A percentile compares a stretch with the other conserved stretches of the same genome.
Evolutionary conservation across 2,329 filamentous ascomycete genomes (phyloP).

Genomic region (Talaromyces sp.): DNA sequence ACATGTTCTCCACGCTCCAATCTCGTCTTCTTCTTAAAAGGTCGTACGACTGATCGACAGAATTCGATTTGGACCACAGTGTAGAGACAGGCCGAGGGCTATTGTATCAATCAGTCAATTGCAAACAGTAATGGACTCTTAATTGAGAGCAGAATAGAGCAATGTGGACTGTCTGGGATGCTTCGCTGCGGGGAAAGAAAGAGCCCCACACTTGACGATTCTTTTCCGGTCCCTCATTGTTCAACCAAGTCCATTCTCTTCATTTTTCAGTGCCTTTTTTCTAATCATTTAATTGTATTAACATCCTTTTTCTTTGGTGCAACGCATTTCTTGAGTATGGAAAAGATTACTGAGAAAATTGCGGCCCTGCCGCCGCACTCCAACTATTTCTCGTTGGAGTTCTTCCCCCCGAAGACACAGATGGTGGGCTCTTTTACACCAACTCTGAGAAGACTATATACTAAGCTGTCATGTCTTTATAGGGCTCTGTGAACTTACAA

Average conservation of each 20-base stretch:
- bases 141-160: neutral
- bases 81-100: neutral
- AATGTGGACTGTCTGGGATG: neutral
- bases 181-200: constrained; percentile 8
- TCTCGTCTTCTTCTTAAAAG: neutral
- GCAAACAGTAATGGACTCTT: neutral
- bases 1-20: constrained; percentile 7
- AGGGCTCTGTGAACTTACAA: constrained; percentile 88
- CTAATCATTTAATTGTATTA: neutral
- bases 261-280: neutral
- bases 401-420: constrained; percentile 96
- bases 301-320: neutral
- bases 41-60: neutral
- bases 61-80: neutral
- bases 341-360: constrained; percentile 94
- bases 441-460: too few species aligned
- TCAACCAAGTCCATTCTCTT: neutral
- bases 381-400: constrained; percentile 94
- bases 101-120: neutral
- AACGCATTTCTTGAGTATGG: constrained; percentile 50
- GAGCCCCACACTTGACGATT: constrained; percentile 6
- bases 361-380: constrained; percentile 77
- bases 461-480: constrained; percentile 9
- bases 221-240: neutral
- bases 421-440: constrained; percentile 56